Conservation (phyloP, 2,329 filamentous ascomycete species). For the Coleophoma crateriformis region DNA sequence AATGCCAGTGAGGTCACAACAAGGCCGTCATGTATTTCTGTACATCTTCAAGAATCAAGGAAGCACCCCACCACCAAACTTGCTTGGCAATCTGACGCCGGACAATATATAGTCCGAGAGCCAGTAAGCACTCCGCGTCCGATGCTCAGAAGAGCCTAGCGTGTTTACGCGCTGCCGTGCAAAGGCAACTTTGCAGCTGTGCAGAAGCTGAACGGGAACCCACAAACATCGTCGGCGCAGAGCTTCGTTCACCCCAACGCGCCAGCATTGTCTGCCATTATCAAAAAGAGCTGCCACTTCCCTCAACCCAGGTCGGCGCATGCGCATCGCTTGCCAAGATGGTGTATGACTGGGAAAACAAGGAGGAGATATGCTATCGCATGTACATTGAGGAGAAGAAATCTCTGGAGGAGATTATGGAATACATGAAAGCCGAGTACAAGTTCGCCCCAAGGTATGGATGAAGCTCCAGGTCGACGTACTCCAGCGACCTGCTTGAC, state of each 20-base stretch:
- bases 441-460: slow-evolving; percentile 65
- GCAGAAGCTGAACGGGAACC: slow-evolving; percentile 1
- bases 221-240: slow-evolving; percentile 2
- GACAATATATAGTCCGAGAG: too few species aligned
- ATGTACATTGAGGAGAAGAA: slow-evolving; percentile 75
- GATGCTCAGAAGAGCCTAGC: too few species aligned
- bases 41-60: too few species aligned
- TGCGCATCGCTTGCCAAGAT: slow-evolving; percentile 13
- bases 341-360: slow-evolving; percentile 62
- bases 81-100: too few species aligned
- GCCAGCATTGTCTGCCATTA: neutral
- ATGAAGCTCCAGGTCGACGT: slow-evolving; percentile 17
- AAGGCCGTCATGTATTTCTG: too few species aligned
- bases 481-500: slow-evolving; percentile 1
- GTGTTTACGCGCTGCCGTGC: too few species aligned
- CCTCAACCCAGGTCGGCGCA: neutral
- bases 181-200: neutral
- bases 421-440: slow-evolving; percentile 59
- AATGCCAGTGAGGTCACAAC: too few species aligned
- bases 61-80: too few species aligned
- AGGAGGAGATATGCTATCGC: slow-evolving; percentile 58
- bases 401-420: slow-evolving; percentile 69
- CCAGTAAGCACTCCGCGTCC: too few species aligned
- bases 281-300: neutral
- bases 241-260: slow-evolving; percentile 2